Evolutionary conservation across 164 flowering plant species (phyloP), one percentile per base, ranked within the genome.

Genomic region (Nymphaea colorata): DNA sequence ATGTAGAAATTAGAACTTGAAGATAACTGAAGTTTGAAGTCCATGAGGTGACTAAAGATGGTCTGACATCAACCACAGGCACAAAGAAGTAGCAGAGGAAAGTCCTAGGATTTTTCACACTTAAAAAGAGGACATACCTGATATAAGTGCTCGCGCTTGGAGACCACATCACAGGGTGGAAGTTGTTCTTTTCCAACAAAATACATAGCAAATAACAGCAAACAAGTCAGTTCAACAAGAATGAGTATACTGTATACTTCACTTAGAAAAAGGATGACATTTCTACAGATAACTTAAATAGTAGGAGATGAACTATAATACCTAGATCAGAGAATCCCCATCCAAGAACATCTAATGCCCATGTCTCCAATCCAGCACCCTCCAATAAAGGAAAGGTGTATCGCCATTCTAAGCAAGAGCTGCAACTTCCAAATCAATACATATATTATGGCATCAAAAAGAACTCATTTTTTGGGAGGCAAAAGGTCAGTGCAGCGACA

Each of bases 271-370:
- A 2, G 11, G 53, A 10, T 45, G 53, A 10, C 11, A 45, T 5
- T 45, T 5, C 53, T 10, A 45, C 7, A 45, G 7, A 45, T 5
- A 45, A 45, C 2, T 45, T 45, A 45, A 45, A 5, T 45, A 45
- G 5, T 45, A 45, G 5, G 7, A 45, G 11, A 45, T 5, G 53
- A 45, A 45, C 5, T 45, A 45, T 5, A 79, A 66, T 62, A 90
- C 97, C 95, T 75, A 94, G 80, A 79, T 89, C 93, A 74, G 88
- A 87, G 82, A 94, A 94, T 43, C 97, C 98, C 98, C 98, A 94
- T 8, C 98, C 98, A 69, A 94, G 93, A 75, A 94, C 72, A 69
- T 94, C 99, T 62, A 91, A 65, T 45, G 93, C 96, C 99, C 99
- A 94, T 41, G 89, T 79, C 78, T 89, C 97, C 64, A 89, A 43